Percentiles rank a stretch among this genome's conserved stretches.
Evolutionary conservation across 2,329 filamentous ascomycete species (phyloP).

Genomic region (Colletotrichum tropicale): DNA sequence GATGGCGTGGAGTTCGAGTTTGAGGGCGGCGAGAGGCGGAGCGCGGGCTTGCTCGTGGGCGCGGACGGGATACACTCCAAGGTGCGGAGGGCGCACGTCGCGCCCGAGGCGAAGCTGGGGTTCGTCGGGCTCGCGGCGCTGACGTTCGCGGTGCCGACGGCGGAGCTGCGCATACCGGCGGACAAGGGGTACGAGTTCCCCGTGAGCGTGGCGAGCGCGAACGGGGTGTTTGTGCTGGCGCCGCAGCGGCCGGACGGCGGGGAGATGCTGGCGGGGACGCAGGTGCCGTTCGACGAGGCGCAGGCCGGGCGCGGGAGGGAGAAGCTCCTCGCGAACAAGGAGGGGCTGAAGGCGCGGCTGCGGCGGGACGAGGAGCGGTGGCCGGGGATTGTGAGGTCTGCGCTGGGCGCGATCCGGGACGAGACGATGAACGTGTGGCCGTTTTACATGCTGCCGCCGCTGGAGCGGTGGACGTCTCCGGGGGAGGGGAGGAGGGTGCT

Average conservation of each 20-base stretch:
- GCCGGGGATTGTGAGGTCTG: constrained; percentile 38
- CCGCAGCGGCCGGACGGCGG: constrained; percentile 47
- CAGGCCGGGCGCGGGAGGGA: constrained; percentile 46
- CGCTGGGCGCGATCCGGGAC: constrained; percentile 32
- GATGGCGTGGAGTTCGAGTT: constrained; percentile 50
- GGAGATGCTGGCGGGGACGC: constrained; percentile 43
- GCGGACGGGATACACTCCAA: constrained; percentile 65
- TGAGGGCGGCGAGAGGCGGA: constrained; percentile 43
- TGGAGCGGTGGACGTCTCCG: constrained; percentile 45
- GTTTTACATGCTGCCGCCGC: constrained; percentile 51
- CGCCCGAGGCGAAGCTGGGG: constrained; percentile 49
- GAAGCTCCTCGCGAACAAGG: constrained; percentile 40
- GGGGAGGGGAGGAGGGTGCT: constrained; percentile 34
- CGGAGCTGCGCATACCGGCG: constrained; percentile 36
- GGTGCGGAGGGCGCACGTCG: constrained; percentile 52
- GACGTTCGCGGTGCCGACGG: constrained; percentile 35
- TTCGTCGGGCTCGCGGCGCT: constrained; percentile 54
- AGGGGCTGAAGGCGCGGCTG: constrained; percentile 36
- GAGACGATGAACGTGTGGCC: constrained; percentile 51
- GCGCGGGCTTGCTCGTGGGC: constrained; percentile 53
- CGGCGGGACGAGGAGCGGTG: constrained; percentile 37
- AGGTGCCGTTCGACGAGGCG: constrained; percentile 38
- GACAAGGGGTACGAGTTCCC: constrained; percentile 41
- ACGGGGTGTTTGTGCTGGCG: constrained; percentile 55
- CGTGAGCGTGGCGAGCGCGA: constrained; percentile 44